A percentile compares a stretch with the other conserved stretches of the same genome.
Conservation (phyloP, 768 basidiomycete genomes). For the Lactifluus rugatus region DNA sequence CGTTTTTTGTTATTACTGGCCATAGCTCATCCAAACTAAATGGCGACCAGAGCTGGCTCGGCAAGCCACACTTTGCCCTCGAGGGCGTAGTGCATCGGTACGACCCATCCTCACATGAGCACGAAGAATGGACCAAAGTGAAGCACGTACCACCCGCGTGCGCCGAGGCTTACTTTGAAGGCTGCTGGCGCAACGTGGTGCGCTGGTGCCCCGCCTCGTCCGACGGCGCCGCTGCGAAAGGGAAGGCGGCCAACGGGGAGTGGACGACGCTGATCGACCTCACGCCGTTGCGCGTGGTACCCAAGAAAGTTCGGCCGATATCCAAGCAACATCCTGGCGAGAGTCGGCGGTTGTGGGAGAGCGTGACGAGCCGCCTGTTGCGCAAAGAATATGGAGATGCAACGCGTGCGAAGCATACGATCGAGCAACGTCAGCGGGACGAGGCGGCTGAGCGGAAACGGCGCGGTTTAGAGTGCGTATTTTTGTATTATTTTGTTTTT, state of each 20-base stretch:
- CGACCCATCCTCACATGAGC: conserved; percentile 47
- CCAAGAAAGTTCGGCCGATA: conserved; percentile 78
- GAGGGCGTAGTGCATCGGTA: conserved; percentile 89
- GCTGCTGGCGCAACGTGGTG: conserved; percentile 77
- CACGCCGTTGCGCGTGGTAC: conserved; percentile 55
- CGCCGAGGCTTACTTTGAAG: conserved; percentile 76
- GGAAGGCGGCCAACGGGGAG: conserved; percentile 29
- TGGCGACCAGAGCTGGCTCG: conserved; percentile 67
- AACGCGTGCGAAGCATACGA: conserved; percentile 80
- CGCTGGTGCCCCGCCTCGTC: conserved; percentile 57
- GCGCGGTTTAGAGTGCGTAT: conserved; percentile 70
- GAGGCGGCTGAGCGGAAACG: conserved; percentile 79
- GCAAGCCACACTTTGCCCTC: conserved; percentile 70
- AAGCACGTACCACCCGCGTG: conserved; percentile 81
- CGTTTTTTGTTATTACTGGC: conserved; percentile 20
- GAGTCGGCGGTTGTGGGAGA: conserved; percentile 82
- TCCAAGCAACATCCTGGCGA: conserved; percentile 70
- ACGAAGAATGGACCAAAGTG: conserved; percentile 70
- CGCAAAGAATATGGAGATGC: conserved; percentile 87
- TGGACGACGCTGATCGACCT: conserved; percentile 70
- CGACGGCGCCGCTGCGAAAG: neutral
- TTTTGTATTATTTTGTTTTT: no score
- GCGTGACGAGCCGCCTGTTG: conserved; percentile 62
- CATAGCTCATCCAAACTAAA: neutral
- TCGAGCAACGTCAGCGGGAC: conserved; percentile 92